These are phyloP conservation scores for Capillidium heterosporum DNA, from an alignment of 371 early-diverging fungal genomes.

Conservation along the genomic window DNA sequence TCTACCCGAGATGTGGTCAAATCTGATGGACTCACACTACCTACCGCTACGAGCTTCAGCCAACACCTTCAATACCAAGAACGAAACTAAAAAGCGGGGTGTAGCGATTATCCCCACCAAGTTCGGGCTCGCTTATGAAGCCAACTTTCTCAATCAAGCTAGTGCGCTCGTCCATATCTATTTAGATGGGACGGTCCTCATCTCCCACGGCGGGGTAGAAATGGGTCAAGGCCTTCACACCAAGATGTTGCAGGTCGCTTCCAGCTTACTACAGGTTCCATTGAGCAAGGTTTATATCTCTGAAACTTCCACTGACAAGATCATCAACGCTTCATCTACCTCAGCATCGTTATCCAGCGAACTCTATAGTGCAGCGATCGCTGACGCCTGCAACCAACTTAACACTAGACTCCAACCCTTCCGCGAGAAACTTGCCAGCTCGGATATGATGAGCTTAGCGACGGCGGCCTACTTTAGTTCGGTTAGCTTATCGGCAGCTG, in stretches of 20 bases:
- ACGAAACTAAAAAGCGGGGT: slow-evolving; percentile 53
- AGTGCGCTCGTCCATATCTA: slow-evolving; percentile 61
- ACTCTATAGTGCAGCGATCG: slow-evolving; percentile 53
- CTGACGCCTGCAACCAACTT: slow-evolving; percentile 44
- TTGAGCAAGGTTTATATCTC: slow-evolving; percentile 36
- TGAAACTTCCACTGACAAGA: slow-evolving; percentile 52
- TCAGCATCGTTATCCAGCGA: slow-evolving; percentile 56
- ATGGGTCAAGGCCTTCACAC: slow-evolving; percentile 75
- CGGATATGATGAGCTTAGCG: slow-evolving; percentile 16
- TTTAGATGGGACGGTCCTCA: slow-evolving; percentile 50
- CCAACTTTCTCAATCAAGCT: slow-evolving; percentile 51
- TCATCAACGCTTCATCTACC: slow-evolving; percentile 48
- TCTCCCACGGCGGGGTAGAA: slow-evolving; percentile 62
- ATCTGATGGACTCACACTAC: slow-evolving; percentile 19
- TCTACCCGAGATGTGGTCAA: slow-evolving; percentile 36
- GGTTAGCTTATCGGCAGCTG: slow-evolving; percentile 45
- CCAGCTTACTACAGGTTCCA: slow-evolving; percentile 40
- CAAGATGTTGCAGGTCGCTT: slow-evolving; percentile 53
- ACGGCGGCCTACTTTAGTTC: slow-evolving; percentile 52
- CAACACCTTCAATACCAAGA: slow-evolving; percentile 31
- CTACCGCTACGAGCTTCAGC: too few species aligned
- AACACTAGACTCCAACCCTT: slow-evolving; percentile 38
- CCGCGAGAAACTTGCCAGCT: slow-evolving; percentile 23
- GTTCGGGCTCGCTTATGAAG: slow-evolving; percentile 48
- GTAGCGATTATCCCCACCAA: slow-evolving; percentile 50